Base-by-base conservation (phyloP, 441 rosid genomes). In the Flueggea neowawraea region DNA sequence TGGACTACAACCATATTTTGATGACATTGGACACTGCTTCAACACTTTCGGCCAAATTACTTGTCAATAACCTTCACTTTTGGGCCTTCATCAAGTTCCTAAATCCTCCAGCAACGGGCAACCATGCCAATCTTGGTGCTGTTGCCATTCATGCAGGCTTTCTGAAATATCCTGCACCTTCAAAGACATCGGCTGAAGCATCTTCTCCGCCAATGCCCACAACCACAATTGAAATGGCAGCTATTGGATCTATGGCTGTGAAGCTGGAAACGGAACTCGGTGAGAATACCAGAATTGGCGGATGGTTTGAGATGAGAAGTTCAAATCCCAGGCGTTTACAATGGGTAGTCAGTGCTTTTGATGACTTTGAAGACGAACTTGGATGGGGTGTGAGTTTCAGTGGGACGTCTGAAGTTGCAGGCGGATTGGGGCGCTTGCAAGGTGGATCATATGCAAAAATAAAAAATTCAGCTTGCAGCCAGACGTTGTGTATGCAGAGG, bases 351-450 rank as follows among this genome's bases (percentile, higher is more conserved):
- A 83, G 69, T 54, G 39, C 84, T 53, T 81, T 82, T 58, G 88
- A 95, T 63, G 78, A 73, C 31, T 72, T 80, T 45, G 86, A 87
- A 49, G 84, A 83, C 58, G 96, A 80, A 62, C 53, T 75, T 14
- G 94, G 94, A 8, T 94, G 94, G 97, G 96, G 96, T 36, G 51
- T 84, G 67, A 76, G 81, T 66, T 64, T 84, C 52, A 77, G 92
- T 45, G 96, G 97, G 52, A 63, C 72, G 49, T 17, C 67, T 0
- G 88, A 78, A 53, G 77, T 80, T 51, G 69, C 76, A 31, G 65
- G 64, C 68, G 75, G 75, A 15, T 64, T 71, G 71, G 70, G 78
- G 54, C 88, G 61, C 50, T 73, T 84, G 63, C 96, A 86, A 49
- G 77, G 82, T 31, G 99, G 91, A 68, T 77, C 96, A 6, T 80